A percentile compares a stretch with the other conserved stretches of the same genome.
Evolutionary conservation across 345 rosid genomes (phyloP).

Genomic region (Lepidium africanum): DNA sequence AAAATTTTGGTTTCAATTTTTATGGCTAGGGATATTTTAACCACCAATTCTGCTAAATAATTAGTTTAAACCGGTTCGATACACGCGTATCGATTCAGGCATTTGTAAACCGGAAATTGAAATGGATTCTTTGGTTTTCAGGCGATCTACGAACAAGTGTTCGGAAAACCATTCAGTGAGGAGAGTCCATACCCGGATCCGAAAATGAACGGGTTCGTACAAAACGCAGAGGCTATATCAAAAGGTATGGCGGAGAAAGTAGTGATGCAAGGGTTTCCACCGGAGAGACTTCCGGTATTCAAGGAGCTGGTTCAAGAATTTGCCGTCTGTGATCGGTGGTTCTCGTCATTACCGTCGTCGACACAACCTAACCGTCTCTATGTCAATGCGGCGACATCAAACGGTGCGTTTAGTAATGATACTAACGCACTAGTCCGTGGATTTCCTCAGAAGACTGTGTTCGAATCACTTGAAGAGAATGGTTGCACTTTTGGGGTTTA

Average conservation of each 20-base stretch:
- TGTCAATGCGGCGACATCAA: constrained; percentile 67
- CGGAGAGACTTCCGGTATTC: constrained; percentile 55
- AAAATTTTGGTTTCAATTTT: too few relatives aligned
- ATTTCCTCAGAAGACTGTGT: constrained; percentile 64
- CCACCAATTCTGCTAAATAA: neutral
- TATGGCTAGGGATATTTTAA: too few relatives aligned
- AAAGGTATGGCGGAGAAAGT: constrained; percentile 50
- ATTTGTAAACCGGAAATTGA: neutral
- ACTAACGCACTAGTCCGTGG: constrained; percentile 42
- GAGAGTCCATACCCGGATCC: constrained; percentile 21
- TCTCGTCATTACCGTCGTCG: constrained; percentile 55
- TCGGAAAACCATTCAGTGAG: constrained; percentile 40
- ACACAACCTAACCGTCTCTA: constrained; percentile 67
- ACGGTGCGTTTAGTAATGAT: constrained; percentile 54
- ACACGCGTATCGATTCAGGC: neutral
- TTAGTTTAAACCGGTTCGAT: neutral
- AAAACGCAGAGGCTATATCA: constrained; percentile 43
- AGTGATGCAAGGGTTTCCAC: constrained; percentile 70
- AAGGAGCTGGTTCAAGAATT: constrained; percentile 53
- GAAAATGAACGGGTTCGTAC: constrained; percentile 59
- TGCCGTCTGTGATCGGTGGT: constrained; percentile 76
- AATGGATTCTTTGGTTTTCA: neutral
- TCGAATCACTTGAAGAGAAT: constrained; percentile 61
- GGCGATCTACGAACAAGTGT: constrained; percentile 68
- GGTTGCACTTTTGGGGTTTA: constrained; percentile 56